A percentile compares a stretch with the other conserved stretches of the same genome.
Evolutionary conservation across 441 rosid genomes (phyloP).

Genomic region (Macaranga tanarius): DNA sequence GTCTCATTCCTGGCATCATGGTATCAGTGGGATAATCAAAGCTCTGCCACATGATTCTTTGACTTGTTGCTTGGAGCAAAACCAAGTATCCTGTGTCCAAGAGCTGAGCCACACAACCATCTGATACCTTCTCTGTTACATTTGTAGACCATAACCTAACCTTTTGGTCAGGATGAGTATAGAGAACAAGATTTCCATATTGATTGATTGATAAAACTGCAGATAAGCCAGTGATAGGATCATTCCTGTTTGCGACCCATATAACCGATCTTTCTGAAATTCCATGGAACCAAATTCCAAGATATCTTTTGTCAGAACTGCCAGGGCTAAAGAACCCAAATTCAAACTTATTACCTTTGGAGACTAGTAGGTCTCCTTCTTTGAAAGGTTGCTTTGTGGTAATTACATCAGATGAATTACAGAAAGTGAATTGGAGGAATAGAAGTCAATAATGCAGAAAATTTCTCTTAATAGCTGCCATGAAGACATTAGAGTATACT

Average conservation of each 20-base stretch:
- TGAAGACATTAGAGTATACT: background rate
- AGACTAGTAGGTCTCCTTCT: background rate
- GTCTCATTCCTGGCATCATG: background rate
- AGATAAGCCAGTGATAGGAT: background rate
- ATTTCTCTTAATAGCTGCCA: background rate
- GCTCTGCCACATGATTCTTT: constrained; percentile 1
- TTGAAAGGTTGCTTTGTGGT: background rate
- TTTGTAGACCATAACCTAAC: background rate
- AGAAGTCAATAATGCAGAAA: background rate
- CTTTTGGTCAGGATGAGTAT: background rate
- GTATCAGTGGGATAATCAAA: constrained; percentile 8
- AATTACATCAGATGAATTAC: too few species aligned
- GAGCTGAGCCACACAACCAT: background rate
- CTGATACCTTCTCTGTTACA: background rate
- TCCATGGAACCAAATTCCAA: constrained; percentile 19
- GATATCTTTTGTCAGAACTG: constrained; percentile 1
- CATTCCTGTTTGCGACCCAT: constrained; percentile 15
- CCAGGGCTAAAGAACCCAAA: constrained; percentile 14
- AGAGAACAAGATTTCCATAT: constrained; percentile 2
- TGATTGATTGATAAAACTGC: background rate
- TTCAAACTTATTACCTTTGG: background rate
- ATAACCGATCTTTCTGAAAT: constrained; percentile 1
- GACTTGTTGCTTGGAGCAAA: background rate
- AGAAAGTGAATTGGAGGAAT: too few species aligned
- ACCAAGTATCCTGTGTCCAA: background rate